Percentiles rank a stretch among this genome's conserved stretches.
Conservation (phyloP, 257 asterid genomes). For the Capsicum pubescens region DNA sequence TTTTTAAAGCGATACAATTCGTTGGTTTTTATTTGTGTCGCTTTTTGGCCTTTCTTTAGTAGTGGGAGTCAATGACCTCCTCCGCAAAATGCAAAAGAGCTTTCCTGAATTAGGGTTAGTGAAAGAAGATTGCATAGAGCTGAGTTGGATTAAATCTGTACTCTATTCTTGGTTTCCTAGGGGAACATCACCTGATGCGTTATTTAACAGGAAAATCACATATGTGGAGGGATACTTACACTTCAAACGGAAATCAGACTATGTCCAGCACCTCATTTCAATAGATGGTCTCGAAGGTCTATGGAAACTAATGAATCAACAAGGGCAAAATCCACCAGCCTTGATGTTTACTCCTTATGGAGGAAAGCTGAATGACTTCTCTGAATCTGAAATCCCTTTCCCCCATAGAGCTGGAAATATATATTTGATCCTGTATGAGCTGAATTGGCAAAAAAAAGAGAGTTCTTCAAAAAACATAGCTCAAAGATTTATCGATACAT, state of each 20-base stretch:
- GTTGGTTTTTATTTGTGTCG: too few species aligned
- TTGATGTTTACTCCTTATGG: background rate
- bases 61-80: background rate
- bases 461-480: background rate
- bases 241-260: too few species aligned
- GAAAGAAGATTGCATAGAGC: background rate
- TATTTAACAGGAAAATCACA: background rate
- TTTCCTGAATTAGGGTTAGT: background rate
- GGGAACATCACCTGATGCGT: background rate
- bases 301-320: background rate
- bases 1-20: too few species aligned
- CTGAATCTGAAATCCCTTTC: background rate
- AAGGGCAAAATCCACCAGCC: background rate
- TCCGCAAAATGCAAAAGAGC: background rate
- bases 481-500: background rate
- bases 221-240: too few species aligned
- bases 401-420: slow-evolving; percentile 12
- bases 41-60: too few species aligned
- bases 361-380: background rate
- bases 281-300: background rate
- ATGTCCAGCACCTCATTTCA: too few species aligned
- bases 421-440: background rate
- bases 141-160: slow-evolving; percentile 9
- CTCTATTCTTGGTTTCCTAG: background rate
- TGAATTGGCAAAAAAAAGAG: rapidly evolving